These are phyloP conservation scores for Pleurotus djamor DNA, from an alignment of 768 basidiomycete genomes.

Conservation along the genomic window DNA sequence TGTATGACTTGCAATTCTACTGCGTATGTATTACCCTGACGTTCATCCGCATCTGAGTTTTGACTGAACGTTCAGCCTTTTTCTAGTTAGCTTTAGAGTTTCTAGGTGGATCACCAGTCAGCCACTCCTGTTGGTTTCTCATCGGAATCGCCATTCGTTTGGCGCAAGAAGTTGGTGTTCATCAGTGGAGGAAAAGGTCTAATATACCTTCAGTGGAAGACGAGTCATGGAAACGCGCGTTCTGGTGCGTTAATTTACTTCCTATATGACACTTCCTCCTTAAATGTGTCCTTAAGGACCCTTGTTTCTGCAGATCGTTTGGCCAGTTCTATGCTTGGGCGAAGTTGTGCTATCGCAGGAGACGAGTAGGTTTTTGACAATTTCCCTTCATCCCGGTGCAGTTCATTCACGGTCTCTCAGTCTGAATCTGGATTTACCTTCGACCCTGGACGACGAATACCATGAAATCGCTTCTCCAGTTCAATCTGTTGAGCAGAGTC, in stretches of 20 bases:
- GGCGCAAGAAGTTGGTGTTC: slow-evolving; percentile 75
- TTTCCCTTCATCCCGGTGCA: background rate
- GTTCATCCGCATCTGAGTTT: background rate
- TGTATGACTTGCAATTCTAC: slow-evolving; percentile 74
- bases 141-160: slow-evolving; percentile 66
- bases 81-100: slow-evolving; percentile 45
- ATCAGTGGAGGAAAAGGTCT: slow-evolving; percentile 36
- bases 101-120: slow-evolving; percentile 42
- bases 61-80: background rate
- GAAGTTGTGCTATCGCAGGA: slow-evolving; percentile 70
- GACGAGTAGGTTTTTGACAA: slow-evolving; percentile 53
- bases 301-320: slow-evolving; percentile 46
- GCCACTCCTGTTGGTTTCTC: slow-evolving; percentile 60
- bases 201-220: slow-evolving; percentile 46
- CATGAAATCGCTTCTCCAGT: slow-evolving; percentile 60
- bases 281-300: slow-evolving; percentile 30
- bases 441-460: slow-evolving; percentile 68
- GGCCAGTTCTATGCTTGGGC: slow-evolving; percentile 51
- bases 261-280: background rate
- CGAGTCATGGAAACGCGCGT: slow-evolving; percentile 73
- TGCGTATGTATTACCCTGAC: slow-evolving; percentile 37
- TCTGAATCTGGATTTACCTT: slow-evolving; percentile 67
- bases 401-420: slow-evolving; percentile 27
- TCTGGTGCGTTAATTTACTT: slow-evolving; percentile 38
- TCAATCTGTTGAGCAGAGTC: slow-evolving; percentile 55